Conservation (phyloP, 2,329 filamentous ascomycete species). For the Clonostachys rhizophaga region DNA sequence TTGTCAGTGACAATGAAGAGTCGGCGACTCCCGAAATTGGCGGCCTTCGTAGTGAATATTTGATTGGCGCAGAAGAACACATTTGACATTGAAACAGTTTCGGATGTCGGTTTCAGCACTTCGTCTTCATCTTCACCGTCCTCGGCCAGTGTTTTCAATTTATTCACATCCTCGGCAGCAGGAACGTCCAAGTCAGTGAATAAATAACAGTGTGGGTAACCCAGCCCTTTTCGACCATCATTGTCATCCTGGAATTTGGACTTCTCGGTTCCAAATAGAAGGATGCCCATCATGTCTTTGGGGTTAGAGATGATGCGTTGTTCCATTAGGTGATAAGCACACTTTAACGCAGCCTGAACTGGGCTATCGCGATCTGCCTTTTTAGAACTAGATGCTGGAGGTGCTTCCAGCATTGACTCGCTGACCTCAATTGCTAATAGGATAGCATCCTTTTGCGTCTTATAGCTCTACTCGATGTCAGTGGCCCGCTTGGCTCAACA, state of each 20-base stretch:
- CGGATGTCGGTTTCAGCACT: constrained; percentile 64
- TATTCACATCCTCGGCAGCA: constrained; percentile 80
- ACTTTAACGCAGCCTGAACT: constrained; percentile 81
- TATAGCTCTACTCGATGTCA: constrained; percentile 63
- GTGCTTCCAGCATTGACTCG: constrained; percentile 73
- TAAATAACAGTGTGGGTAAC: constrained; percentile 89
- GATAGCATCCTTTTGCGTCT: constrained; percentile 94
- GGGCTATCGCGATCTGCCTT: constrained; percentile 77
- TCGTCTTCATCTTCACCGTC: constrained; percentile 68
- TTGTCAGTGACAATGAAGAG: constrained; percentile 97
- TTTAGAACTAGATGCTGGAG: constrained; percentile 61
- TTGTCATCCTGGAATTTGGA: constrained; percentile 72
- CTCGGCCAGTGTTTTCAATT: constrained; percentile 70
- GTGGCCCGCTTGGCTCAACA: neutral
- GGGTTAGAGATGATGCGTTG: constrained; percentile 97
- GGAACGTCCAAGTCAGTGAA: constrained; percentile 86
- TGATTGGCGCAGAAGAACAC: constrained; percentile 94
- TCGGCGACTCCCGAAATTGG: constrained; percentile 87
- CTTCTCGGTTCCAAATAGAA: constrained; percentile 86
- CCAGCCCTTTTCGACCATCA: constrained; percentile 52
- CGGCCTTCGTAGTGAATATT: constrained; percentile 89
- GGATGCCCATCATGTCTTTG: constrained; percentile 93
- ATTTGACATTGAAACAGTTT: constrained; percentile 77
- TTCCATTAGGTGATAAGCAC: constrained; percentile 92
- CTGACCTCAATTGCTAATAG: constrained; percentile 93